Conservation (phyloP, 192 early-diverging fungal species). For the Coemansia sp. region DNA sequence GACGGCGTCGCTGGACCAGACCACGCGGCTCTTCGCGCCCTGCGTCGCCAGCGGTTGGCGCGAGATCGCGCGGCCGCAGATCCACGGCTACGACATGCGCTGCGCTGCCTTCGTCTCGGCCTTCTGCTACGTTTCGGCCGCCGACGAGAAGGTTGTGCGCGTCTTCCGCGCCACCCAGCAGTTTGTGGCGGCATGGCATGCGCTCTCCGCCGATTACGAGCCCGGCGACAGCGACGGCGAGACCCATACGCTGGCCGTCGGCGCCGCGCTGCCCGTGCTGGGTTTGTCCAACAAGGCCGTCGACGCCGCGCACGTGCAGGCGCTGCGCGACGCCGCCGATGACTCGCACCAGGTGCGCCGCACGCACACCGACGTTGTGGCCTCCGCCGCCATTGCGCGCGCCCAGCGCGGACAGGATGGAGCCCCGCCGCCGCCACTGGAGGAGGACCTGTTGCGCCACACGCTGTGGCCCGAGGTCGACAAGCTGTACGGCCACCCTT, state of each 20-base stretch:
- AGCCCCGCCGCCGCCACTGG: slow-evolving; percentile 68
- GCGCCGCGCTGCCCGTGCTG: slow-evolving; percentile 80
- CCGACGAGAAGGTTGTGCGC: slow-evolving; percentile 93
- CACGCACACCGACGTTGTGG: slow-evolving; percentile 58
- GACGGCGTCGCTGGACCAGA: slow-evolving; percentile 84
- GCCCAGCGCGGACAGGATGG: slow-evolving; percentile 15
- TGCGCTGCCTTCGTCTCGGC: slow-evolving; percentile 76
- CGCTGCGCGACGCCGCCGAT: slow-evolving; percentile 16
- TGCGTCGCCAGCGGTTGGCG: slow-evolving; percentile 76
- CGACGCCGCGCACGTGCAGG: slow-evolving; percentile 43
- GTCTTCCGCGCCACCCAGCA: slow-evolving; percentile 83
- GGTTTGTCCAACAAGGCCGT: slow-evolving; percentile 97
- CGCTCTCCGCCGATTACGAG: background rate
- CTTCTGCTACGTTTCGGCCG: slow-evolving; percentile 79
- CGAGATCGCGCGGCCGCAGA: slow-evolving; percentile 91
- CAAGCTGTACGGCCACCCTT: slow-evolving; percentile 97
- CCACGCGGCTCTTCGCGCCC: slow-evolving; percentile 76
- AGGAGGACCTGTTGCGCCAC: slow-evolving; percentile 84
- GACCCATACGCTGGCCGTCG: slow-evolving; percentile 56
- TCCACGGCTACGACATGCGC: slow-evolving; percentile 93
- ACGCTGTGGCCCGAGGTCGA: slow-evolving; percentile 96
- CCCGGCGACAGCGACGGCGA: background rate
- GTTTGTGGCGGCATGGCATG: slow-evolving; percentile 67
- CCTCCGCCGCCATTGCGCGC: slow-evolving; percentile 36
- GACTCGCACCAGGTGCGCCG: slow-evolving; percentile 61